Percentiles rank a stretch among this genome's conserved stretches.
These are phyloP conservation scores for Gardenia jasminoides DNA, from an alignment of 257 asterid species.

Conservation along the genomic window DNA sequence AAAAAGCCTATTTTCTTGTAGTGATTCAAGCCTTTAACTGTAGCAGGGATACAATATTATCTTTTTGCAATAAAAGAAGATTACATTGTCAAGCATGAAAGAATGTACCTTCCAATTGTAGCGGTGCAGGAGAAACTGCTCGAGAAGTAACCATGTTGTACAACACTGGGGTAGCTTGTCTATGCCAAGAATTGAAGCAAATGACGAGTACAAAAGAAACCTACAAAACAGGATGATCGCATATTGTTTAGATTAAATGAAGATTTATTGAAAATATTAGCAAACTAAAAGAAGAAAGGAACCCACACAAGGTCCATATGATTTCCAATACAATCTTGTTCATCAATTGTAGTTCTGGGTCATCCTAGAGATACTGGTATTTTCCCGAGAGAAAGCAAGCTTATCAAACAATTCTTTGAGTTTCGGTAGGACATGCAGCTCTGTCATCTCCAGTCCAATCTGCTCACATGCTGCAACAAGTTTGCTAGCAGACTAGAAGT, in stretches of 20 bases:
- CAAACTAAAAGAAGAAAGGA: conserved; percentile 21
- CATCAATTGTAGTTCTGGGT: conserved; percentile 36
- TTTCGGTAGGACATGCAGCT: conserved; percentile 76
- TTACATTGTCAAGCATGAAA: conserved; percentile 12
- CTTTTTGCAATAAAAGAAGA: conserved; percentile 19
- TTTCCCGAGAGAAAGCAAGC: conserved; percentile 81
- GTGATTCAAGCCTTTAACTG: background rate
- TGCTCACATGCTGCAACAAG: conserved; percentile 77
- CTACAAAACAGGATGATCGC: conserved; percentile 36
- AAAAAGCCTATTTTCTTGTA: too few relatives aligned
- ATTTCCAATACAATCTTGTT: conserved; percentile 49
- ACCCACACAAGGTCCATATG: conserved; percentile 86
- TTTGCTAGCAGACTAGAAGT: conserved; percentile 77
- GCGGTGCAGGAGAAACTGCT: conserved; percentile 81
- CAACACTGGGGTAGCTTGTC: conserved; percentile 96
- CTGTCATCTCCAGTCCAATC: conserved; percentile 85
- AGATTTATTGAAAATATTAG: background rate
- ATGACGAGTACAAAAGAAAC: conserved; percentile 76
- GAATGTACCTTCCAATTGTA: conserved; percentile 82
- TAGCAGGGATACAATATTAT: background rate
- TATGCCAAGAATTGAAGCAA: conserved; percentile 92
- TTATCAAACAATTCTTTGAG: conserved; percentile 74
- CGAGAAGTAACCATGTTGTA: conserved; percentile 91
- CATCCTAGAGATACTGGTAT: conserved; percentile 32
- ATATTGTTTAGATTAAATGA: background rate